These are phyloP conservation scores for Cladophialophora exuberans DNA, from an alignment of 2,329 filamentous ascomycete genomes.

Conservation along the genomic window DNA sequence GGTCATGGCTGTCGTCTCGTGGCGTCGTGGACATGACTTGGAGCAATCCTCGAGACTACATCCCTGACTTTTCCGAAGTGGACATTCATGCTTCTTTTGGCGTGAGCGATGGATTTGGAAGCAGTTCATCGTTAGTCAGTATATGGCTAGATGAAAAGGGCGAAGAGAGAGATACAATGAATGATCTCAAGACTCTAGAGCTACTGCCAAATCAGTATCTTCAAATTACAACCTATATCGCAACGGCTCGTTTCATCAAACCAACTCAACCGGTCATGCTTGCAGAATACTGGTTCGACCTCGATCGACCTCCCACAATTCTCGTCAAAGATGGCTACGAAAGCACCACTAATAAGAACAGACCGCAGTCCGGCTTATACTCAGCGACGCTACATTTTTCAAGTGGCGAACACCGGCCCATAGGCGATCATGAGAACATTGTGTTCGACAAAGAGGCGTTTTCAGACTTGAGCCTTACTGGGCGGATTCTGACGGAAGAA, in stretches of 20 bases:
- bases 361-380: neutral
- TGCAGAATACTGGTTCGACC: neutral
- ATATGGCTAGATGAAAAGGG: neutral
- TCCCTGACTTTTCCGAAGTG: neutral
- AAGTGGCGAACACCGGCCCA: neutral
- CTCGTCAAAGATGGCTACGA: neutral
- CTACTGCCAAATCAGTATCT: neutral
- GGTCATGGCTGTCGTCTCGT: constrained; percentile 10
- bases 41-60: constrained; percentile 5
- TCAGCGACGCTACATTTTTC: neutral
- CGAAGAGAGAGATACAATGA: too few relatives aligned
- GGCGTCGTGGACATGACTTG: constrained; percentile 8
- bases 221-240: constrained; percentile 1
- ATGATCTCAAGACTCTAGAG: neutral
- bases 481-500: neutral
- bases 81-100: constrained; percentile 1
- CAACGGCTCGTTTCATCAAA: neutral
- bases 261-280: constrained; percentile 5
- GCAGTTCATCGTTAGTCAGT: neutral
- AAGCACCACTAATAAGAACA: neutral
- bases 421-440: constrained; percentile 1
- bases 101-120: neutral
- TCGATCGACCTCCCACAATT: neutral
- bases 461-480: neutral
- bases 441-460: constrained; percentile 4